Evolutionary conservation across 1,284 basidiomycete species (phyloP), one percentile per base, ranked within the genome.

Genomic region (Sporisorium sorghi): DNA sequence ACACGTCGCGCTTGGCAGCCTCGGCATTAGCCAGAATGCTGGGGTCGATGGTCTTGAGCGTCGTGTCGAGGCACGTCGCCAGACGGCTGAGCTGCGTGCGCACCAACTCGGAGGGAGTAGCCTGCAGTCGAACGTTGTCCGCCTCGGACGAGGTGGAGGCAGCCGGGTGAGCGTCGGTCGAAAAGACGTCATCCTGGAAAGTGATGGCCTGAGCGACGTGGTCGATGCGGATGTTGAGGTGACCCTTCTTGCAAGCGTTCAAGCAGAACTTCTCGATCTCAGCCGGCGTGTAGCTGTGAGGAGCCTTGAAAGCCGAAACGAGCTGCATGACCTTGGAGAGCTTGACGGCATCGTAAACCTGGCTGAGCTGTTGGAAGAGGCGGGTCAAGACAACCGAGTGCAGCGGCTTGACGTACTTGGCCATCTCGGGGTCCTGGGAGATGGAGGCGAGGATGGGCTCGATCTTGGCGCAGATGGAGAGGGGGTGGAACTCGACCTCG

Each of bases 401-500:
- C 56, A 99, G 90, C 65, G 96, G 92, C 43, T 92, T 90, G 54
- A 97, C 89, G 86, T 99, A 99, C 60, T 76, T 79, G 35, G 75
- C 79, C 82, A 83, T 82, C 70, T 81, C 77, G 33, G 69, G 55
- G 35, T 83, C 78, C 61, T 81, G 66, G 7, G 80, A 76, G 58
- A 83, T 72, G 61, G 81, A 71, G 54, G 88, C 86, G 60, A 99
- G 89, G 74, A 97, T 88, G 14, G 95, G 94, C 14, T 93, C 90
- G 54, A 95, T 91, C 78, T 90, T 89, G 15, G 89, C 86, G 85
- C 93, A 94, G 62, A 98, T 91, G 0, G 90, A 91, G 68, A 97
- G 89, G 1, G 97, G 97, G 85, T 98, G 94, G 85, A 99, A 98
- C 40, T 94, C 92, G 62, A 92, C 91, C 86, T 97, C 94, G 78